These are phyloP conservation scores for Penicillium antarcticum DNA, from an alignment of 495 filamentous ascomycete genomes.

Conservation along the genomic window DNA sequence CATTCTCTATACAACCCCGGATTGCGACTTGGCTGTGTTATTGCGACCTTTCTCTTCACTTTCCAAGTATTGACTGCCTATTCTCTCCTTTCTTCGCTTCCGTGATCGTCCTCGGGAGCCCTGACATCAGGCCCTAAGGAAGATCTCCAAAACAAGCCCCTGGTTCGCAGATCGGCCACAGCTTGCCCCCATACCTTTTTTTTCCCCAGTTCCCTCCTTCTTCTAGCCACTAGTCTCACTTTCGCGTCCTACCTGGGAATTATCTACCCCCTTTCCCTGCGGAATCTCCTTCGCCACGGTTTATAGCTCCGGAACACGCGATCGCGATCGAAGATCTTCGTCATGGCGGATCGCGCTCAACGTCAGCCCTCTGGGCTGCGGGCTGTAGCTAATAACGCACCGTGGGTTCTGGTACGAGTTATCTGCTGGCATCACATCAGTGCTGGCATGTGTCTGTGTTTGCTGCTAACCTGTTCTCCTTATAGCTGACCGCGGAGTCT, in stretches of 20 bases:
- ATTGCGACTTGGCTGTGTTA: slow-evolving; percentile 1
- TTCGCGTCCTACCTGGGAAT: background rate
- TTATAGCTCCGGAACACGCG: slow-evolving; percentile 5
- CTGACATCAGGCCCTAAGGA: slow-evolving; percentile 13
- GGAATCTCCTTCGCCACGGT: slow-evolving; percentile 9
- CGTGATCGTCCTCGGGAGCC: slow-evolving; percentile 23
- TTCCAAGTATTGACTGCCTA: background rate
- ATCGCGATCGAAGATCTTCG: slow-evolving; percentile 10
- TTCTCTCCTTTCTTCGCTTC: slow-evolving; percentile 12
- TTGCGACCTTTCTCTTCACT: background rate
- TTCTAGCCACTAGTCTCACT: background rate
- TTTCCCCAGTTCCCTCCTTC: background rate
- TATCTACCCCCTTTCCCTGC: background rate
- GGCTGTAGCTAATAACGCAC: slow-evolving; percentile 71
- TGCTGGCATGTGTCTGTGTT: background rate
- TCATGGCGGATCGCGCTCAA: slow-evolving; percentile 37
- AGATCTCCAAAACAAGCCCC: slow-evolving; percentile 12
- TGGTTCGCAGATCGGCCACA: slow-evolving; percentile 2
- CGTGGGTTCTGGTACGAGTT: slow-evolving; percentile 68
- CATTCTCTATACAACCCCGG: slow-evolving; percentile 14
- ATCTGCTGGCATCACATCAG: background rate
- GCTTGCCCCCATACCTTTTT: background rate
- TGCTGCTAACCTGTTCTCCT: slow-evolving; percentile 10
- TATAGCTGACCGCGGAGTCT: slow-evolving; percentile 39
- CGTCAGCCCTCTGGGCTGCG: slow-evolving; percentile 50